Percentiles rank a stretch among this genome's conserved stretches.
These are phyloP conservation scores for Blastocystis sp. DNA, from an alignment of 352 stramenopile species.

Conservation along the genomic window DNA sequence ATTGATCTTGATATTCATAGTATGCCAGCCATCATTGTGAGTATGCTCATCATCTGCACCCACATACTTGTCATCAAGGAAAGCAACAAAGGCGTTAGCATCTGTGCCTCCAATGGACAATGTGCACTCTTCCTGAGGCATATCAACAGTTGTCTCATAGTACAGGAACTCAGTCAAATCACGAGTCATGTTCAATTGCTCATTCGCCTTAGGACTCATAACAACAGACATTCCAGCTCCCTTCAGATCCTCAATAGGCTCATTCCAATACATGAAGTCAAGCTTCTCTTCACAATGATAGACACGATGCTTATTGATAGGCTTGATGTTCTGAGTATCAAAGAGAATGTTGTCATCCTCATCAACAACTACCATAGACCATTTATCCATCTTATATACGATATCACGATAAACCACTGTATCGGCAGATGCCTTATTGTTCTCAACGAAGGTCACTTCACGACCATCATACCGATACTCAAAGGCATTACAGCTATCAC, in stretches of 20 bases:
- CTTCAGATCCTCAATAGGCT: neutral
- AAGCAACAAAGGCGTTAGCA: conserved; percentile 13
- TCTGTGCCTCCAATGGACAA: conserved; percentile 28
- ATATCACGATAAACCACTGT: conserved; percentile 1
- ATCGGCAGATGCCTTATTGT: neutral
- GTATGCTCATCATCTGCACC: conserved; percentile 24
- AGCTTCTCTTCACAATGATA: conserved; percentile 33
- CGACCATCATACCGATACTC: neutral
- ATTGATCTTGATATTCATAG: conserved; percentile 27
- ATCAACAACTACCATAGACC: conserved; percentile 11
- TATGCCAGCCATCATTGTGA: neutral
- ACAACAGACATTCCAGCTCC: neutral
- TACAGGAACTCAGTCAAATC: conserved; percentile 42
- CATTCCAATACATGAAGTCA: conserved; percentile 29
- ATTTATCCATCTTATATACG: neutral
- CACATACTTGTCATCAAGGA: neutral
- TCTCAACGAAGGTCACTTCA: conserved; percentile 1
- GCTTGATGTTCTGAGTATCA: conserved; percentile 17
- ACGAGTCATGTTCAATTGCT: conserved; percentile 32
- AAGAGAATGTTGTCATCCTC: conserved; percentile 13
- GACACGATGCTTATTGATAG: conserved; percentile 25
- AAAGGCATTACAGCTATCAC: conserved; percentile 17
- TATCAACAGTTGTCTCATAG: conserved; percentile 4
- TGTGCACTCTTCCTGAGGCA: conserved; percentile 29
- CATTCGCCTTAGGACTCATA: conserved; percentile 2